Evolutionary conservation across 169 alveolate genomes (phyloP).

Genomic region (Eimeria acervulina): DNA sequence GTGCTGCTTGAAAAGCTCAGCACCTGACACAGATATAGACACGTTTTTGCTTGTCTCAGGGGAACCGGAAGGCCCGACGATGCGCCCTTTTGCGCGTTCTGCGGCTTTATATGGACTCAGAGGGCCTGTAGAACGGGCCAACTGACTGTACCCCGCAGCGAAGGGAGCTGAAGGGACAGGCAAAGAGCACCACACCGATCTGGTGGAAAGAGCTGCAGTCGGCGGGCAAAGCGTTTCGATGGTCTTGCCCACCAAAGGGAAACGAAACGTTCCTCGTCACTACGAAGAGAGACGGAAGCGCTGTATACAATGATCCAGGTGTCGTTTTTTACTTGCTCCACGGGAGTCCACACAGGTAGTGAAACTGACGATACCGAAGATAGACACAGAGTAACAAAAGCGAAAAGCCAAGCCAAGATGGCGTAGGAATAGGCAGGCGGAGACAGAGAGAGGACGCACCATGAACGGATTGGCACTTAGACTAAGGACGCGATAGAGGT

Average conservation of each 20-base stretch:
- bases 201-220: neutral
- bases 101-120: neutral
- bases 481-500: neutral
- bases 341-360: neutral
- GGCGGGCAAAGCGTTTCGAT: neutral
- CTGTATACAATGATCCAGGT: neutral
- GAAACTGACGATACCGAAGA: neutral
- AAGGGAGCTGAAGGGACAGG: neutral
- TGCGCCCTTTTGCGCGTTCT: neutral
- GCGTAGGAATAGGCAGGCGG: neutral
- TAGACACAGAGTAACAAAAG: neutral
- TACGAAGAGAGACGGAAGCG: neutral
- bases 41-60: neutral
- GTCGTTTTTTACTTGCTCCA: neutral
- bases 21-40: neutral
- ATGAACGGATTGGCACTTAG: neutral
- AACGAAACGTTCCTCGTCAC: neutral
- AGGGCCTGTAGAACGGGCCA: neutral
- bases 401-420: neutral
- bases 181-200: neutral
- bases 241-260: neutral
- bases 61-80: neutral
- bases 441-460: neutral
- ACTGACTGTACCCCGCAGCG: neutral
- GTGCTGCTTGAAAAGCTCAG: conserved; percentile 76